Base-by-base conservation (phyloP, 139 green algal species). In the Klebsormidium nitens region DNA sequence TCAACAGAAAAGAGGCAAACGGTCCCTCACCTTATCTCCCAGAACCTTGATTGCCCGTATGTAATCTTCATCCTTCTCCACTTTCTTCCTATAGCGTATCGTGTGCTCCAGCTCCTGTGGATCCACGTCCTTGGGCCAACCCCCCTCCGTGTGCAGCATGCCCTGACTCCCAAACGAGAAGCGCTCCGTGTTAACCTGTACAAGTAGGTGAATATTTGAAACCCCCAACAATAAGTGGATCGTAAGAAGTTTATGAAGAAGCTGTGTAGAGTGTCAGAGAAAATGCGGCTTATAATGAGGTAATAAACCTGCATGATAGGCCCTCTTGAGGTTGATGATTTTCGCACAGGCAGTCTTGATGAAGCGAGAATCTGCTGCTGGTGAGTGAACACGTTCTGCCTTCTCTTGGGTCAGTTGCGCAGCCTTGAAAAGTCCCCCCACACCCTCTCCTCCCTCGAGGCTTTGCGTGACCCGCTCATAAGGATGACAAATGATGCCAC, bases 41-140 rank as follows among this genome's bases (percentile, higher is more conserved):
- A 67, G 28, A 11, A 6, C 32, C 11, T 31, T 29, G 68, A 75
- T 68, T 3, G 68, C 8, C 38, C 1, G 77, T 50, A 97, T 90
- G 84, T 96, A 97, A 39, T 95, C 89, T 79, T 97, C 92, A 63
- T 97, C 91, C 75, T 95, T 95, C 79, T 97, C 92, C n/a, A 95
- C 69, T 44, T 79, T 75, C 44, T 69, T 68, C 1, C 71, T 63
- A 66, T 76, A 93, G 31, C 92, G 79, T 42, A 92, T 90, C 14
- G 87, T 85, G 64, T 96, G 88, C 78, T 95, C 89, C 6, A 85
- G 82, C 66, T 96, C 91, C 23, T 80, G 87, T 63, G 78, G 87
- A 76, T 97, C 91, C 11, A 97, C 80, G 36, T 97, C 92, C 72
- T 93, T 94, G 31, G 89, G 91, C 92, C 92, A 97, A 5, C 92